phyloP scores from a whole-genome alignment of 2,329 filamentous ascomycete genomes.

The Colletotrichum caudatum region DNA sequence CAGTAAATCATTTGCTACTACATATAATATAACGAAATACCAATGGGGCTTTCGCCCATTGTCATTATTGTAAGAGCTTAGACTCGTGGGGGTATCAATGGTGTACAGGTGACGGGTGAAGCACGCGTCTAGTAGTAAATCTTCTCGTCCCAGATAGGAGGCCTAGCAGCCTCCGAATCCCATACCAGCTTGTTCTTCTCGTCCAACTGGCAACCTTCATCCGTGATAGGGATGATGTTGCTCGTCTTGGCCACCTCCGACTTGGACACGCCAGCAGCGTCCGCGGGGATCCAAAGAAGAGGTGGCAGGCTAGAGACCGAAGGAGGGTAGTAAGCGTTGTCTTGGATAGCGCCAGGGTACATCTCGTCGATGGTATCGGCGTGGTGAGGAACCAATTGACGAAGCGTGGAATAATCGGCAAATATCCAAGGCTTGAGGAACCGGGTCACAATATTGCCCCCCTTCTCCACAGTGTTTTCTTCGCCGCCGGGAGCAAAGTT shows the following conservation, averaged over 20 bases:
- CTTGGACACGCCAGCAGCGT: constrained; percentile 77
- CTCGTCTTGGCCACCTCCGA: constrained; percentile 82
- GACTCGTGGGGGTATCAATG: constrained; percentile 40
- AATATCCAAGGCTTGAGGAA: constrained; percentile 86
- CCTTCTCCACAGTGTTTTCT: constrained; percentile 52
- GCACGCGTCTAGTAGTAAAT: constrained; percentile 53
- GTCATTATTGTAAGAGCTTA: constrained; percentile 31
- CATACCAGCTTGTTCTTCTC: constrained; percentile 68
- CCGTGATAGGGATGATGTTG: constrained; percentile 81
- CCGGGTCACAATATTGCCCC: constrained; percentile 69
- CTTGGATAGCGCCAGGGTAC: constrained; percentile 72
- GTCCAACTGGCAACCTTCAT: constrained; percentile 78
- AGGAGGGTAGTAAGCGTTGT: constrained; percentile 80
- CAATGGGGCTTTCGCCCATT: not conserved
- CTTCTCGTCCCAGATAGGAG: constrained; percentile 60
- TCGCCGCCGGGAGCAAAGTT: constrained; percentile 40
- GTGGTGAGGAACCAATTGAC: constrained; percentile 74
- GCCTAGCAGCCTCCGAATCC: constrained; percentile 57
- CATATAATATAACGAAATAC: constrained; percentile 4
- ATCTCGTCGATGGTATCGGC: constrained; percentile 60
- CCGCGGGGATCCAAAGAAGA: constrained; percentile 86
- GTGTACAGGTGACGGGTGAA: constrained; percentile 22
- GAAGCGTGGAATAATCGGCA: constrained; percentile 77
- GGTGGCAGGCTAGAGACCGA: constrained; percentile 72
- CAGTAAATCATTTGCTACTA: constrained; percentile 24